Base-by-base conservation (phyloP, 169 alveolate species). In the Cryptosporidium canis region DNA sequence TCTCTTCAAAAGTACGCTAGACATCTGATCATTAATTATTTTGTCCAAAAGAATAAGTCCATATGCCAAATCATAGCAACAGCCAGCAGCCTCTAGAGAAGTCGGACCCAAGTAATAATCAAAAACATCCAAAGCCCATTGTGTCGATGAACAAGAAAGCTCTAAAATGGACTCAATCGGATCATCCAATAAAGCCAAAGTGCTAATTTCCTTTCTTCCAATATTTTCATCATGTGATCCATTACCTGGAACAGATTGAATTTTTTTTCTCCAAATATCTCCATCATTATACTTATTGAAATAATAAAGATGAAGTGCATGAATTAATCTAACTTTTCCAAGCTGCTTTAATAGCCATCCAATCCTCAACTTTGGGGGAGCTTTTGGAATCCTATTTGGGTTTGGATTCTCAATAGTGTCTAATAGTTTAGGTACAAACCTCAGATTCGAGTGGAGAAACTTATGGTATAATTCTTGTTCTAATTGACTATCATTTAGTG, bases 91-190 rank as follows among this genome's bases (percentile, higher is more conserved):
- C 31, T 77, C 87, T 31, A 77, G 55, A 24, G 87, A 21, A 18
- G 87, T 37, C 12, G 87, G 29, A n/a, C 87, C 87, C 51, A 77
- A 58, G 66, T 77, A 77, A 77, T 58, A 77, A 61, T 77, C 87
- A 77, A 77, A 77, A 41, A 77, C 58, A 56, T 77, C 87, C 51
- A 77, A 77, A n/a, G 87, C 68, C 71, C 72, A 77, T 39, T 77
- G 87, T 61, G 72, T 77, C 58, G 87, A 4, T 24, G 61, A 56
- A 39, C 87, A 77, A 55, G 87, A 55, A 55, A 61, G 66, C 48
- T 77, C 87, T 39, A 77, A 58, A 35, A 77, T 55, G 1, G 77
- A 43, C 58, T 77, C 87, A 24, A 58, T 24, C 2, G 87, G 35
- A 55, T 77, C 87, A 58, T 61, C 72, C 27, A 61, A 18, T 41